These are phyloP conservation scores for Phytophthora hibernalis DNA, from an alignment of 352 stramenopile genomes.

Conservation along the genomic window DNA sequence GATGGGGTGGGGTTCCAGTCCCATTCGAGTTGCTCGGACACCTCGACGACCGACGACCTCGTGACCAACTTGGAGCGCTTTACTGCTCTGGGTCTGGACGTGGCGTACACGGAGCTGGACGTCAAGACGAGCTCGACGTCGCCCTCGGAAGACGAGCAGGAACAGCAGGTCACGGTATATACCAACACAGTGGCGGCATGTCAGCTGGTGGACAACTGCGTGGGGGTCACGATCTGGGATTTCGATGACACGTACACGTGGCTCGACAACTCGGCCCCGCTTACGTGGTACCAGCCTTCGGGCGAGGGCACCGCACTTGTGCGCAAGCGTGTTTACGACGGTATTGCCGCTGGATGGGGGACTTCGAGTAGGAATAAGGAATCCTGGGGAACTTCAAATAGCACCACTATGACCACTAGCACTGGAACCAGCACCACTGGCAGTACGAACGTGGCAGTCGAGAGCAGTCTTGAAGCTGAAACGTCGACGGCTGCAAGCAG, in stretches of 20 bases:
- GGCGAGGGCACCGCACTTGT: slow-evolving; percentile 33
- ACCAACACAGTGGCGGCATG: slow-evolving; percentile 17
- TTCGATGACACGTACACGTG: slow-evolving; percentile 30
- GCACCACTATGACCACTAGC: not conserved
- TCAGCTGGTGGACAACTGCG: slow-evolving; percentile 11
- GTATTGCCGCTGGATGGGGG: slow-evolving; percentile 29
- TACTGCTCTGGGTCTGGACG: slow-evolving; percentile 13
- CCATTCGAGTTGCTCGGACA: slow-evolving; percentile 30
- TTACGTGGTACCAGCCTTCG: slow-evolving; percentile 18
- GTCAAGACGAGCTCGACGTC: slow-evolving; percentile 9
- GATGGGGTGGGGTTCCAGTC: slow-evolving; percentile 41
- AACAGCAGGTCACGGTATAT: slow-evolving; percentile 8
- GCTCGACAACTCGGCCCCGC: slow-evolving; percentile 12
- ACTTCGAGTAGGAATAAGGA: slow-evolving; percentile 6
- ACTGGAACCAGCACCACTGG: slow-evolving; percentile 3
- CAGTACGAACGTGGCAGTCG: slow-evolving; percentile 9
- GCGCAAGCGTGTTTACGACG: slow-evolving; percentile 35
- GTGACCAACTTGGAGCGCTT: slow-evolving; percentile 25
- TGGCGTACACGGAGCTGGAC: slow-evolving; percentile 24
- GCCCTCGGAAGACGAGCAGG: slow-evolving; percentile 2
- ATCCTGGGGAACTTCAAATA: not conserved
- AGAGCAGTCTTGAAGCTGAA: slow-evolving; percentile 14
- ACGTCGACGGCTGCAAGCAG: slow-evolving; percentile 5
- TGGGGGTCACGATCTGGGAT: slow-evolving; percentile 30
- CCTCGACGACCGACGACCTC: slow-evolving; percentile 7